Percentiles rank a stretch among this genome's conserved stretches.
phyloP scores from a whole-genome alignment of 2,329 filamentous ascomycete species.

The Trichophyton equinum region DNA sequence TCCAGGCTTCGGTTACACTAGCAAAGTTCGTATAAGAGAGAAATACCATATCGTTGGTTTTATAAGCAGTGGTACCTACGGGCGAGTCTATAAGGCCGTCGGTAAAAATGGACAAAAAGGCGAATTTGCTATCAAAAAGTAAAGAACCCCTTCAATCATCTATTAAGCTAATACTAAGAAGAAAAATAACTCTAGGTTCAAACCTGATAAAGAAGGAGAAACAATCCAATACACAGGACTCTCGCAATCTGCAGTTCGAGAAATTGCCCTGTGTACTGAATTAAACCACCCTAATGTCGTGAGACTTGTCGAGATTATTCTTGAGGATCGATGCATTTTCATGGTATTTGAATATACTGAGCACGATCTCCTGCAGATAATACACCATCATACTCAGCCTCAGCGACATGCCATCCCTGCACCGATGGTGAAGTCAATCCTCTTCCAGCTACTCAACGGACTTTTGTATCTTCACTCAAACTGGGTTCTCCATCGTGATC shows the following conservation, averaged over 20 bases:
- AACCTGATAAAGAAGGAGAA: conserved; percentile 96
- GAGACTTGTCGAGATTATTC: conserved; percentile 81
- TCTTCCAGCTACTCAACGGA: conserved; percentile 91
- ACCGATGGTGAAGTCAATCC: conserved; percentile 77
- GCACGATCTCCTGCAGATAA: conserved; percentile 93
- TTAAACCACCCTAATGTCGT: conserved; percentile 82
- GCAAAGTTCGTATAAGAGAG: conserved; percentile 78
- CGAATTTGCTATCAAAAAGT: conserved; percentile 98
- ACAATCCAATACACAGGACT: conserved; percentile 91
- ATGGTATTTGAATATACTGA: conserved; percentile 99
- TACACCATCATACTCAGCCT: conserved; percentile 90
- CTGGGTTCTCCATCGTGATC: conserved; percentile 92
- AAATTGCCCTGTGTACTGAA: conserved; percentile 95
- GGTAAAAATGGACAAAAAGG: conserved; percentile 59
- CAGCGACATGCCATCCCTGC: conserved; percentile 80
- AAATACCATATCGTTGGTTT: conserved; percentile 95
- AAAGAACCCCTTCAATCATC: conserved; percentile 6
- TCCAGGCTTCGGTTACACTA: conserved; percentile 41
- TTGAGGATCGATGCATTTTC: conserved; percentile 98
- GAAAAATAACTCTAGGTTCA: conserved; percentile 47
- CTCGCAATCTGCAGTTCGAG: conserved; percentile 89
- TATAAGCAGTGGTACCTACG: conserved; percentile 96
- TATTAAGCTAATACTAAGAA: neutral
- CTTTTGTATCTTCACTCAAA: conserved; percentile 90
- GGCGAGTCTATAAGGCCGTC: conserved; percentile 90